phyloP scores from a whole-genome alignment of 139 green algal species.

The Yamagishiella unicocca region DNA sequence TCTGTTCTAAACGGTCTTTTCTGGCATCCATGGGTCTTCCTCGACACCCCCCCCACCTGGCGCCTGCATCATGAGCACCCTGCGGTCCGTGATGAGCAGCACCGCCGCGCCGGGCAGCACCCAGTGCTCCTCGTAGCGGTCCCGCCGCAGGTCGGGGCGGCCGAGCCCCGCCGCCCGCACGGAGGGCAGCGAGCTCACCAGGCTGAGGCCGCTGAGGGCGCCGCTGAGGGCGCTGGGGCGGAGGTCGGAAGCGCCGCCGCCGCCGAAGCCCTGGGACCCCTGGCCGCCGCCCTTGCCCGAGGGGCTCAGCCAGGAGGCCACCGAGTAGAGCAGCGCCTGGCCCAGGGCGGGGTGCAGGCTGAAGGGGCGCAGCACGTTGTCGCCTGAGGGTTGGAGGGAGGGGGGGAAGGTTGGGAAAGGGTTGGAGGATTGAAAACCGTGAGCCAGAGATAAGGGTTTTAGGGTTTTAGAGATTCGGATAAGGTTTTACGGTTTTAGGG shows the following conservation, averaged over 20 bases:
- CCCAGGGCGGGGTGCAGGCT: constrained; percentile 67
- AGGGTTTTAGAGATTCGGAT: too few species aligned
- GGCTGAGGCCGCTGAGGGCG: neutral
- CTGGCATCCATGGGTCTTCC: too few species aligned
- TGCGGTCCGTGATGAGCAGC: constrained; percentile 79
- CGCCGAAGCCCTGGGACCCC: neutral
- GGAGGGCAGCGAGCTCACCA: neutral
- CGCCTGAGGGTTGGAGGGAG: constrained; percentile 57
- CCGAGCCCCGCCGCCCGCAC: neutral
- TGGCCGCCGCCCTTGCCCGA: neutral
- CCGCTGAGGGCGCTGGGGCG: neutral
- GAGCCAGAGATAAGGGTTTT: too few species aligned
- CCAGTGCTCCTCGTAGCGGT: constrained; percentile 87
- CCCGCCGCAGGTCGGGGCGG: constrained; percentile 21
- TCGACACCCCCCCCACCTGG: constrained; percentile 60
- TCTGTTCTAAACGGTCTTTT: too few species aligned
- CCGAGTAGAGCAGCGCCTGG: constrained; percentile 72
- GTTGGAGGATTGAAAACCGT: neutral
- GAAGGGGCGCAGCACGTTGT: constrained; percentile 79
- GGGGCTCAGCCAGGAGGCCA: constrained; percentile 14
- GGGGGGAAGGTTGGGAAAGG: neutral
- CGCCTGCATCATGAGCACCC: constrained; percentile 75
- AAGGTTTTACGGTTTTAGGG: too few species aligned
- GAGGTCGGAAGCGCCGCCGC: too few species aligned
- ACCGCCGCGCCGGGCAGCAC: constrained; percentile 77